A percentile compares a stretch with the other conserved stretches of the same genome.
These are phyloP conservation scores for Phytophthora sansomeana DNA, from an alignment of 352 stramenopile genomes.

Conservation along the genomic window DNA sequence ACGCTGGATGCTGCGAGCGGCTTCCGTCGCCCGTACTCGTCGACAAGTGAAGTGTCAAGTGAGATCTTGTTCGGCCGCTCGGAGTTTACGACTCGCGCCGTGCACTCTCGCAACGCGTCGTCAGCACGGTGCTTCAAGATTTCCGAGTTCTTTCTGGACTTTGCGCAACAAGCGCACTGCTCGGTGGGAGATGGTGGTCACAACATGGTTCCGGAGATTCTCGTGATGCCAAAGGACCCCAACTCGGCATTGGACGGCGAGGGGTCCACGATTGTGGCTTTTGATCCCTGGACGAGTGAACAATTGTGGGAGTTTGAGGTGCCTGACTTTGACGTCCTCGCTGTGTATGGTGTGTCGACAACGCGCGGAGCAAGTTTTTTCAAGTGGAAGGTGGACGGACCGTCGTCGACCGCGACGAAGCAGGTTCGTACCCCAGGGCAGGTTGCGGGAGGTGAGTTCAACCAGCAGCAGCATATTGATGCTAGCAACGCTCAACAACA, in stretches of 20 bases:
- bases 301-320: slow-evolving; percentile 82
- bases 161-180: slow-evolving; percentile 64
- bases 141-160: slow-evolving; percentile 86
- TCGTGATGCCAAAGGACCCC: slow-evolving; percentile 68
- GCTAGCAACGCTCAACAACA: slow-evolving; percentile 2
- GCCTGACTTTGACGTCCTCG: slow-evolving; percentile 73
- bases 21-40: slow-evolving; percentile 59
- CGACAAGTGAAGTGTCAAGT: slow-evolving; percentile 26
- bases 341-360: slow-evolving; percentile 72
- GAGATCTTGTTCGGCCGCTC: slow-evolving; percentile 78
- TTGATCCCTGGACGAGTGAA: slow-evolving; percentile 74
- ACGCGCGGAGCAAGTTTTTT: slow-evolving; percentile 65
- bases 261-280: slow-evolving; percentile 74
- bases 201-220: slow-evolving; percentile 52
- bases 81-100: slow-evolving; percentile 73
- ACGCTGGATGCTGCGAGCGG: slow-evolving; percentile 70
- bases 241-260: slow-evolving; percentile 59
- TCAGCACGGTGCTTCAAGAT: slow-evolving; percentile 80
- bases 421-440: slow-evolving; percentile 4
- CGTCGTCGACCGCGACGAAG: slow-evolving; percentile 53
- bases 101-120: slow-evolving; percentile 69
- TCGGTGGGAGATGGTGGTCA: slow-evolving; percentile 35
- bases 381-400: slow-evolving; percentile 76
- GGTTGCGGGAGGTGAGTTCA: slow-evolving; percentile 1
- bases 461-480: slow-evolving; percentile 21